Conservation (phyloP, 495 filamentous ascomycete genomes). For the Penicillium paxilli region DNA sequence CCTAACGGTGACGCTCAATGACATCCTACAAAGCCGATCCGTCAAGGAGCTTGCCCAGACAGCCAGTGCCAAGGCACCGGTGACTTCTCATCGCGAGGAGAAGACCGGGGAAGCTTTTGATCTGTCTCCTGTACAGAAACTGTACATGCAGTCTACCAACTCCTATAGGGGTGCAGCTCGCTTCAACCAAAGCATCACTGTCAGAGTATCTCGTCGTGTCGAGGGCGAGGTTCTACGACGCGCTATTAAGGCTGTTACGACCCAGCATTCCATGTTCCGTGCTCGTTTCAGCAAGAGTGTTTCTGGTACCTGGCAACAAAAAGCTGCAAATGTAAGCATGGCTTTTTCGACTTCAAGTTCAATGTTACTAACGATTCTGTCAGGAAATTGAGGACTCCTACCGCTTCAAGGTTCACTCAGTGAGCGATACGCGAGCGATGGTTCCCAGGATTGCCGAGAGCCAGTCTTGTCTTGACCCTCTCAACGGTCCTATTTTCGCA, state of each 20-base stretch:
- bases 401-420: conserved; percentile 33
- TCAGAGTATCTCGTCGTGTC: conserved; percentile 54
- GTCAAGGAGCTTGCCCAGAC: conserved; percentile 35
- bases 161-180: conserved; percentile 50
- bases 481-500: conserved; percentile 44
- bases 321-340: conserved; percentile 31
- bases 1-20: conserved; percentile 34
- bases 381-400: conserved; percentile 46
- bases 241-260: conserved; percentile 58
- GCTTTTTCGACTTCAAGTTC: not conserved
- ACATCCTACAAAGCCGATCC: conserved; percentile 38
- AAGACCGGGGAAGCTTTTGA: conserved; percentile 51
- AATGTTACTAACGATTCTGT: conserved; percentile 13
- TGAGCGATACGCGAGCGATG: conserved; percentile 32
- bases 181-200: conserved; percentile 71
- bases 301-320: conserved; percentile 45
- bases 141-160: conserved; percentile 47
- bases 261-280: conserved; percentile 69
- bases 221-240: conserved; percentile 49
- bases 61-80: conserved; percentile 21
- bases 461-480: conserved; percentile 41
- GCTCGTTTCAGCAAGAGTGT: conserved; percentile 53
- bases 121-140: conserved; percentile 45
- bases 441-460: conserved; percentile 34
- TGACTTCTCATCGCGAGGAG: conserved; percentile 24